Percentiles rank a stretch among this genome's conserved stretches.
These are phyloP conservation scores for Tylopilus rubrobrunneus DNA, from an alignment of 768 basidiomycete species.

Conservation along the genomic window DNA sequence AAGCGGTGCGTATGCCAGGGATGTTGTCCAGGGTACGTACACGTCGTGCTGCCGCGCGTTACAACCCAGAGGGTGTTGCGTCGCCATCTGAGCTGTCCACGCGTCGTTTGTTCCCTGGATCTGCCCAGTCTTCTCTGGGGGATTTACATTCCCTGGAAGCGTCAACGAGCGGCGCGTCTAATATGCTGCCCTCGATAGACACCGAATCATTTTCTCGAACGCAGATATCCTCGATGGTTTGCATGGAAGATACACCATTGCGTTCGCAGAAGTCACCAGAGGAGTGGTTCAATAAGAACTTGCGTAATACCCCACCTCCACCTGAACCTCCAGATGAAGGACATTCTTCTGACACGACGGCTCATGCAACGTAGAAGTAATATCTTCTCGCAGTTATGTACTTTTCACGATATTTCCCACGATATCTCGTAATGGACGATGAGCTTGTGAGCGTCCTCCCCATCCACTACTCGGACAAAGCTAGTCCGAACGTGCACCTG, in stretches of 20 bases:
- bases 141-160: conserved; percentile 9
- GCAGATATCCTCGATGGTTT: conserved; percentile 1
- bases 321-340: conserved; percentile 7
- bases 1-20: neutral
- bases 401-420: conserved; percentile 15
- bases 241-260: conserved; percentile 6
- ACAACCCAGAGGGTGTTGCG: neutral
- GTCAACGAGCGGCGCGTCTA: conserved; percentile 16
- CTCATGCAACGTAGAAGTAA: neutral
- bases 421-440: conserved; percentile 39
- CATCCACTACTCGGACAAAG: conserved; percentile 62
- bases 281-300: conserved; percentile 8
- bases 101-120: conserved; percentile 10
- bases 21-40: neutral
- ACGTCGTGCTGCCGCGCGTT: neutral
- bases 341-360: conserved; percentile 4
- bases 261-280: neutral
- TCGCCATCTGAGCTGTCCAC: neutral
- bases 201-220: conserved; percentile 7
- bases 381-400: neutral
- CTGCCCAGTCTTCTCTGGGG: conserved; percentile 1
- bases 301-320: neutral
- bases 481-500: conserved; percentile 62
- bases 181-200: conserved; percentile 7
- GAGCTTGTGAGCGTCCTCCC: conserved; percentile 66